A percentile compares a stretch with the other conserved stretches of the same genome.
phyloP scores from a whole-genome alignment of 192 early-diverging fungal genomes.

The Pecoramyces ruminantium region DNA sequence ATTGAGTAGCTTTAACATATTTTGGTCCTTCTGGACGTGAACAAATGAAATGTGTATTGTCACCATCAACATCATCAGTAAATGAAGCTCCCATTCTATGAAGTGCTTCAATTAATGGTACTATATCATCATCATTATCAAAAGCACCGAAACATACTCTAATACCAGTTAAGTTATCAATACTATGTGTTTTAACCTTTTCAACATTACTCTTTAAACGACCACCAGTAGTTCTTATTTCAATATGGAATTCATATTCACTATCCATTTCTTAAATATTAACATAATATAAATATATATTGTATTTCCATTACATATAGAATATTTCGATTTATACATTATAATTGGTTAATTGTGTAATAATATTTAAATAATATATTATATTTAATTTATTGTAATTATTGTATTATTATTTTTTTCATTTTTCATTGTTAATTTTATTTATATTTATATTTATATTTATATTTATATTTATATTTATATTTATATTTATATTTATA shows the following conservation, averaged over 20 bases:
- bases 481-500: too few species aligned
- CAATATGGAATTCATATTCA: slow-evolving; percentile 78
- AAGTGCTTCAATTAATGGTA: slow-evolving; percentile 55
- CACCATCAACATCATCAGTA: slow-evolving; percentile 64
- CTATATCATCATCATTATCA: slow-evolving; percentile 50
- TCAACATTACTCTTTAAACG: slow-evolving; percentile 59
- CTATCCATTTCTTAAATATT: slow-evolving; percentile 71
- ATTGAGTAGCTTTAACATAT: slow-evolving; percentile 70
- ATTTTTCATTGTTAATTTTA: too few species aligned
- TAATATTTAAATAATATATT: too few species aligned
- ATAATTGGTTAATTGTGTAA: too few species aligned
- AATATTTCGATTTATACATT: too few species aligned
- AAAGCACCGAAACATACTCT: slow-evolving; percentile 88
- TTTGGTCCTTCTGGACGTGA: slow-evolving; percentile 65
- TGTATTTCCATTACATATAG: too few species aligned
- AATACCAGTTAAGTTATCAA: slow-evolving; percentile 97
- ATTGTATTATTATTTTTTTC: too few species aligned
- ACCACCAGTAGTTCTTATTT: slow-evolving; percentile 84
- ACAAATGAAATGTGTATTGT: slow-evolving; percentile 85
- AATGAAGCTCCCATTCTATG: slow-evolving; percentile 73
- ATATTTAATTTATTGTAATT: too few species aligned
- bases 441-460: too few species aligned
- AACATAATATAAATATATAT: too few species aligned
- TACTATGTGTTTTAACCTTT: slow-evolving; percentile 62
- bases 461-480: too few species aligned